Evolutionary conservation across 805 yeast genomes (phyloP).

Genomic region (Ogataea saltuana): DNA sequence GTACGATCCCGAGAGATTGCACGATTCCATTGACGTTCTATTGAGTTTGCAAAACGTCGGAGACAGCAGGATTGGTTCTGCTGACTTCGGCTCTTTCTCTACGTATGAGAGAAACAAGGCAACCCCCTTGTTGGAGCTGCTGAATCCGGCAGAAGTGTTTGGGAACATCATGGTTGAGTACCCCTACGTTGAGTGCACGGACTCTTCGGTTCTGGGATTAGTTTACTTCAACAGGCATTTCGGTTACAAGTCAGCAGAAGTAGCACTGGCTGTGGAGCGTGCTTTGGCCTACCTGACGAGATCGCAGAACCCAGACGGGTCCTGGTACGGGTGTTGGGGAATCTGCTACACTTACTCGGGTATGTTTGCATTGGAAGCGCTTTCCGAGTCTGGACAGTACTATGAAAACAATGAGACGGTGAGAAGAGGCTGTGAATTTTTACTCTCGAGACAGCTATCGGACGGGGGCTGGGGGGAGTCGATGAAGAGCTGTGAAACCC

Average conservation of each 20-base stretch:
- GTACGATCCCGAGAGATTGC: slow-evolving; percentile 54
- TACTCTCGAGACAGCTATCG: slow-evolving; percentile 66
- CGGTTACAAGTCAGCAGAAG: slow-evolving; percentile 65
- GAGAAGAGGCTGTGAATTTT: slow-evolving; percentile 78
- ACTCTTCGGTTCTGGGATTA: slow-evolving; percentile 88
- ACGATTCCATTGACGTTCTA: slow-evolving; percentile 74
- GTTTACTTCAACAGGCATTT: slow-evolving; percentile 70
- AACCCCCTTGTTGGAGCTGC: slow-evolving; percentile 66
- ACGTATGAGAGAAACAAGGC: slow-evolving; percentile 88
- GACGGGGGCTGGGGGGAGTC: slow-evolving; percentile 99
- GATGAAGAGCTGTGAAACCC: slow-evolving; percentile 85
- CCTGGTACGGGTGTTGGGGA: slow-evolving; percentile 99
- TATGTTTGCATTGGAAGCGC: slow-evolving; percentile 96
- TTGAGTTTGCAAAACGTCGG: slow-evolving; percentile 77
- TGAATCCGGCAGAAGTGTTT: slow-evolving; percentile 97
- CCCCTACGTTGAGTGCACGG: slow-evolving; percentile 98
- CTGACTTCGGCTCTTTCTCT: slow-evolving; percentile 89
- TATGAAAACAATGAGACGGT: slow-evolving; percentile 67
- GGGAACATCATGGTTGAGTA: slow-evolving; percentile 98
- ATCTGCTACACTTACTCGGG: slow-evolving; percentile 93
- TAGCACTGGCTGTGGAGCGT: slow-evolving; percentile 64
- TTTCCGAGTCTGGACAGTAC: slow-evolving; percentile 62
- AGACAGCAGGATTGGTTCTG: slow-evolving; percentile 32
- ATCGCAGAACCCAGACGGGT: slow-evolving; percentile 77
- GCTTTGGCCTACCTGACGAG: slow-evolving; percentile 73